phyloP scores from a whole-genome alignment of 345 rosid genomes.

The Populus pruinosa region DNA sequence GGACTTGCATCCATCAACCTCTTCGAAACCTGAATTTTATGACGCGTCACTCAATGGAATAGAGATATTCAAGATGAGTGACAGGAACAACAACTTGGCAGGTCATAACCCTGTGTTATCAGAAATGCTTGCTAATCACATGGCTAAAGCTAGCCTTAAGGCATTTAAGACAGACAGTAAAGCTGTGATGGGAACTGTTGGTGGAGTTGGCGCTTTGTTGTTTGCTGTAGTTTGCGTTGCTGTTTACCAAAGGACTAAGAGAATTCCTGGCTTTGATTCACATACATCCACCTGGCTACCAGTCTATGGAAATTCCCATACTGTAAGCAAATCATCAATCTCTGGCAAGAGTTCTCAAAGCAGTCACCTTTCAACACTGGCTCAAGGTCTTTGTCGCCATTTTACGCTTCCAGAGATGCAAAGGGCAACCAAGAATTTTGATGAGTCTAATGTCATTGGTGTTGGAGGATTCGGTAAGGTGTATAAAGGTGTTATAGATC shows the following conservation, averaged over 20 bases:
- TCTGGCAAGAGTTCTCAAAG: slow-evolving; percentile 39
- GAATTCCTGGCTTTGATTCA: slow-evolving; percentile 27
- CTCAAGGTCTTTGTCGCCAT: slow-evolving; percentile 66
- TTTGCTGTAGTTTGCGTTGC: slow-evolving; percentile 48
- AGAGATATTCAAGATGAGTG: slow-evolving; percentile 69
- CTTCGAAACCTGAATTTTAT: slow-evolving; percentile 36
- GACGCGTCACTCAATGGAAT: slow-evolving; percentile 63
- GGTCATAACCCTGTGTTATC: slow-evolving; percentile 68
- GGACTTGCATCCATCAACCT: slow-evolving; percentile 49
- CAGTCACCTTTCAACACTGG: slow-evolving; percentile 51
- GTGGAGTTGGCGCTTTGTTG: slow-evolving; percentile 51
- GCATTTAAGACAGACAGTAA: slow-evolving; percentile 4
- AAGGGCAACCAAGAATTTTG: slow-evolving; percentile 58
- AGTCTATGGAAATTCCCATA: slow-evolving; percentile 46
- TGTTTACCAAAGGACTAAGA: slow-evolving; percentile 37
- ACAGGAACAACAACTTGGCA: slow-evolving; percentile 43
- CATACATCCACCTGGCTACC: slow-evolving; percentile 73
- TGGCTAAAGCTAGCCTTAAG: slow-evolving; percentile 10
- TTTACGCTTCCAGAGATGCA: slow-evolving; percentile 61
- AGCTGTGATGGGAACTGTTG: slow-evolving; percentile 48
- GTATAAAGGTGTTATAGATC: slow-evolving; percentile 66
- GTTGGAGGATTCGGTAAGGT: slow-evolving; percentile 96
- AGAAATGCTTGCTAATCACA: slow-evolving; percentile 40
- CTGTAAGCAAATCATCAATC: slow-evolving; percentile 45
- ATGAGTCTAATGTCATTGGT: slow-evolving; percentile 64